phyloP scores from a whole-genome alignment of 2,329 filamentous ascomycete genomes.

The Trichoderma lentiforme region DNA sequence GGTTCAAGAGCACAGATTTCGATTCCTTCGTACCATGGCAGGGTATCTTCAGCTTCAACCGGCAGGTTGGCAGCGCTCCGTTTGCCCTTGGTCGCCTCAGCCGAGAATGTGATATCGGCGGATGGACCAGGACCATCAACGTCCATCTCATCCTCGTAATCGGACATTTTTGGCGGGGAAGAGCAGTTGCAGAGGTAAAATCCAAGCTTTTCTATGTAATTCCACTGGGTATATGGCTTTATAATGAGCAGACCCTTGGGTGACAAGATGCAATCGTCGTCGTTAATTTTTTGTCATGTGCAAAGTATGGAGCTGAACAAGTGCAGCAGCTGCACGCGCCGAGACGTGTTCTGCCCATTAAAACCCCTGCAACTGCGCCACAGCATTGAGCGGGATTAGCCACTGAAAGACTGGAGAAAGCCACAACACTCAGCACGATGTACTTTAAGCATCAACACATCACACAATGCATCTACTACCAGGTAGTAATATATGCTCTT shows the following conservation, averaged over 20 bases:
- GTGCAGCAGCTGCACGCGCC: conserved; percentile 20
- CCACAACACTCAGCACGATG: neutral
- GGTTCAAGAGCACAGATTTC: neutral
- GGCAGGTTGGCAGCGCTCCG: conserved; percentile 88
- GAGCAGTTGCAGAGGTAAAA: neutral
- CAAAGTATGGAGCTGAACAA: neutral
- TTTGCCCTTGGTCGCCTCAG: conserved; percentile 81
- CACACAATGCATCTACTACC: neutral
- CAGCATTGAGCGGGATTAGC: neutral
- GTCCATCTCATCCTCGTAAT: conserved; percentile 61
- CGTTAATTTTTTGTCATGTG: neutral
- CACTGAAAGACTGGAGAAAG: neutral
- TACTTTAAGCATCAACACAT: neutral
- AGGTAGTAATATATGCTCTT: neutral
- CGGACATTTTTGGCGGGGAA: conserved; percentile 47
- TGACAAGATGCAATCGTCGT: neutral
- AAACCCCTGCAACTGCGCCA: conserved; percentile 16
- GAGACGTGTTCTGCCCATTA: conserved; percentile 26
- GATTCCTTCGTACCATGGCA: conserved; percentile 71
- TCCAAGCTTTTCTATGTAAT: neutral
- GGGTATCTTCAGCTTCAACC: conserved; percentile 85
- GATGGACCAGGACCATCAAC: conserved; percentile 48
- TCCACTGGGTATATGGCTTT: neutral
- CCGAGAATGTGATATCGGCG: conserved; percentile 63
- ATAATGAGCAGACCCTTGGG: neutral